Percentiles rank a stretch among this genome's conserved stretches.
Conservation (phyloP, 1,284 basidiomycete species). For the Porogramme epimiltina region DNA sequence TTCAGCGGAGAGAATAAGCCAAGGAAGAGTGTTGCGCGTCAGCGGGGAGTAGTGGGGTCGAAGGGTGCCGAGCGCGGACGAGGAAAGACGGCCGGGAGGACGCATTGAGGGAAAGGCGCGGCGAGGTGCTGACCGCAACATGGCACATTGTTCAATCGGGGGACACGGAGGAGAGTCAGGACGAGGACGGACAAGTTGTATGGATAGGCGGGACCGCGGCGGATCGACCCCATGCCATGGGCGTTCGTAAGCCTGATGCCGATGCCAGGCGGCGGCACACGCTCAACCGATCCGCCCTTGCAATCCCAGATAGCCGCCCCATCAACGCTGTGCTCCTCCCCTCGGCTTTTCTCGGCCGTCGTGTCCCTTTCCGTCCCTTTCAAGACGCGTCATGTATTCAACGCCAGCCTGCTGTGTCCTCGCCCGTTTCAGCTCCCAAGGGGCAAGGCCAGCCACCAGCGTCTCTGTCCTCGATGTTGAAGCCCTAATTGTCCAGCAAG, state of each 20-base stretch:
- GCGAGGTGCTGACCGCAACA: slow-evolving; percentile 27
- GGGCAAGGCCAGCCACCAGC: too few species aligned
- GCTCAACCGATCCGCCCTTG: too few species aligned
- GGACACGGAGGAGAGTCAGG: background rate
- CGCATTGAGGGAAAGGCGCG: slow-evolving; percentile 5
- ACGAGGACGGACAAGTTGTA: background rate
- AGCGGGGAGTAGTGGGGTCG: background rate
- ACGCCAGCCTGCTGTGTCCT: too few species aligned
- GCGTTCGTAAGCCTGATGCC: slow-evolving; percentile 14
- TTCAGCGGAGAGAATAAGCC: background rate
- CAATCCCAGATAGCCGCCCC: too few species aligned
- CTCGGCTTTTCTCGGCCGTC: too few species aligned
- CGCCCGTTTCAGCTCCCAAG: too few species aligned
- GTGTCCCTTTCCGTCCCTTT: too few species aligned
- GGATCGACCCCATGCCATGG: background rate
- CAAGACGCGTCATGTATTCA: too few species aligned
- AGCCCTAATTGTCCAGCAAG: too few species aligned
- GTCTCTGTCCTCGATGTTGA: too few species aligned
- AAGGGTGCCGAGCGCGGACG: background rate
- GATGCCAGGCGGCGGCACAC: background rate
- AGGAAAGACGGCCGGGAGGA: background rate
- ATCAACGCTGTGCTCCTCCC: background rate
- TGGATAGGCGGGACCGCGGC: background rate
- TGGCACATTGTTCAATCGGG: slow-evolving; percentile 28
- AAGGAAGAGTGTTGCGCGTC: too few species aligned